phyloP scores from a whole-genome alignment of 2,329 filamentous ascomycete genomes.

The Fusarium longipes region DNA sequence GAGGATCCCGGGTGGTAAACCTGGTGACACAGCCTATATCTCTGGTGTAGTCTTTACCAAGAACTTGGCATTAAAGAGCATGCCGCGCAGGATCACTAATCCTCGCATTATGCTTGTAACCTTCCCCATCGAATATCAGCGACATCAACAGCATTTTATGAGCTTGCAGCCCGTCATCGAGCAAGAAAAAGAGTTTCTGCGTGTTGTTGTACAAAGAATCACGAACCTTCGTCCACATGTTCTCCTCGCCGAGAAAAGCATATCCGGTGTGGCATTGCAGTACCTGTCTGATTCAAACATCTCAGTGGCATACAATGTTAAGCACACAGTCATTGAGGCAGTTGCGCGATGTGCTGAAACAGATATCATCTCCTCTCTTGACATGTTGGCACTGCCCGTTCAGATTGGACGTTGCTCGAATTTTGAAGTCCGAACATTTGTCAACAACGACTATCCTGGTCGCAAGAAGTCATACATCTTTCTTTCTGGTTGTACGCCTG shows the following conservation, averaged over 20 bases:
- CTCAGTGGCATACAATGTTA: conserved; percentile 95
- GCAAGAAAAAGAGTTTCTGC: conserved; percentile 93
- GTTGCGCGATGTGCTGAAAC: conserved; percentile 93
- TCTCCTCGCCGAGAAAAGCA: conserved; percentile 90
- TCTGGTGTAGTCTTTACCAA: conserved; percentile 98
- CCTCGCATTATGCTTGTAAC: conserved; percentile 93
- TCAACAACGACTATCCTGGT: conserved; percentile 78
- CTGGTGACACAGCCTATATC: conserved; percentile 93
- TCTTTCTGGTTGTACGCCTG: conserved; percentile 87
- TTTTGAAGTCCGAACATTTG: conserved; percentile 96
- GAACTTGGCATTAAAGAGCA: conserved; percentile 94
- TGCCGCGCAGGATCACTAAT: conserved; percentile 85
- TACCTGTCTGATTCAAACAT: conserved; percentile 90
- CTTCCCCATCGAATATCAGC: conserved; percentile 95
- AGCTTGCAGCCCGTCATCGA: conserved; percentile 96
- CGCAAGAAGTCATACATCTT: conserved; percentile 96
- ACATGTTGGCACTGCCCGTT: conserved; percentile 82
- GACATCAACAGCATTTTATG: conserved; percentile 92
- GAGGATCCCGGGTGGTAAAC: conserved; percentile 90
- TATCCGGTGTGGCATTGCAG: conserved; percentile 90
- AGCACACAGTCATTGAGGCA: conserved; percentile 93
- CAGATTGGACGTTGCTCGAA: conserved; percentile 83
- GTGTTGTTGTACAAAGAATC: conserved; percentile 92
- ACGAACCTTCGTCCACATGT: conserved; percentile 86
- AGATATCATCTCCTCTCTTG: conserved; percentile 91